A percentile compares a stretch with the other conserved stretches of the same genome.
Conservation (phyloP, 2,329 filamentous ascomycete species). For the Myriosclerotinia scirpicola region DNA sequence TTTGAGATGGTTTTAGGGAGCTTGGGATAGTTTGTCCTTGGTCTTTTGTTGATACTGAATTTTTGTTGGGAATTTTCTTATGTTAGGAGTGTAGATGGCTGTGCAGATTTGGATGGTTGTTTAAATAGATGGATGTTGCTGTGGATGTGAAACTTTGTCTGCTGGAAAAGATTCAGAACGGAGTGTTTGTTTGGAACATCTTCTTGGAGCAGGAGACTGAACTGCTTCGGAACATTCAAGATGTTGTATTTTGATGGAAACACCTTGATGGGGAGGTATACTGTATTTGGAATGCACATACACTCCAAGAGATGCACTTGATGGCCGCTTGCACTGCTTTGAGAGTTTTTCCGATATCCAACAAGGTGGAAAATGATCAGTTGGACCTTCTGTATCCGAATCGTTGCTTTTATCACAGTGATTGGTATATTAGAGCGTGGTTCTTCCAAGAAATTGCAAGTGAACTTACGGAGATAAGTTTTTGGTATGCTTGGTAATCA, state of each 20-base stretch:
- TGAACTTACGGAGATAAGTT: not conserved
- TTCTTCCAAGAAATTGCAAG: not conserved
- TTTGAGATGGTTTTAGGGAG: not conserved
- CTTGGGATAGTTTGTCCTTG: too few species aligned
- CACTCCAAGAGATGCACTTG: not conserved
- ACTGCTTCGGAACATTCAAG: not conserved
- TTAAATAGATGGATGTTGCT: not conserved
- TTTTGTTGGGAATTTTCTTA: not conserved
- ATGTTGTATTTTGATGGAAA: too few species aligned
- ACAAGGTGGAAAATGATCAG: not conserved
- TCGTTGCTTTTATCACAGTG: not conserved
- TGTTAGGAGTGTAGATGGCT: not conserved
- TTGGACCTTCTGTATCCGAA: not conserved
- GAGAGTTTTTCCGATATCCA: not conserved
- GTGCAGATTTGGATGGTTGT: not conserved
- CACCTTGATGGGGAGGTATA: not conserved
- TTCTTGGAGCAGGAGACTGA: not conserved
- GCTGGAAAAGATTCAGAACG: not conserved
- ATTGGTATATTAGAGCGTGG: not conserved
- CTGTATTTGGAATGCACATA: too few species aligned
- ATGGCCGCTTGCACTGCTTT: not conserved
- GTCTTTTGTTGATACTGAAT: not conserved
- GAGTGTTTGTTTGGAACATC: too few species aligned
- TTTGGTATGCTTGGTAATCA: not conserved
- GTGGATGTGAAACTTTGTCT: not conserved